Base-by-base conservation (phyloP, 2,329 filamentous ascomycete species). In the Penicillium frequentans region DNA sequence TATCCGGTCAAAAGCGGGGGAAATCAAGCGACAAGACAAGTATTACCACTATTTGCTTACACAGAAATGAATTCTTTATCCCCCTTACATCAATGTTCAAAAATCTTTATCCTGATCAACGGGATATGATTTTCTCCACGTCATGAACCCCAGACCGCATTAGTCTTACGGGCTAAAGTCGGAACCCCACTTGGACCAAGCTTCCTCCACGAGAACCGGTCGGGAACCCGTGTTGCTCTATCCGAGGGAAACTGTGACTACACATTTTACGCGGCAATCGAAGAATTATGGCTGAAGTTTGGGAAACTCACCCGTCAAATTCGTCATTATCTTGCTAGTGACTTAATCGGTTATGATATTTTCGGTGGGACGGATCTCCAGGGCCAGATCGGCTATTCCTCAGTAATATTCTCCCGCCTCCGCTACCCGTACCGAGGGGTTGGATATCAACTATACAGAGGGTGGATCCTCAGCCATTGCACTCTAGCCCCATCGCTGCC, bases 111-210 rank as follows among this genome's bases (percentile, higher is more conserved):
- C 35, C 23, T 47, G 23, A 16, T 27, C 44, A n/a, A 27, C 21
- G 29, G 16, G 33, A 54, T 35, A 42, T 50, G 21, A 13, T 44
- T 27, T 49, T 47, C 48, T 55, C 58, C 49, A 61, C 56, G 53
- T 58, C 55, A 58, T 60, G 49, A 47, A 51, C 49, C 58, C 31
- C 50, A 53, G 50, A 46, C 19, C 16, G 33, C 39, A 48, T 54
- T 59, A 65, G 60, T 55, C 53, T 47, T 56, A 64, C 63, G 59
- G 59, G 61, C 63, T 63, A 64, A 58, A 62, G 19, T 59, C 61
- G 59, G 64, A 64, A 63, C 59, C 51, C 61, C 61, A 58, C 54
- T 55, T 52, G 16, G 7, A 6, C 23, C 19, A 4, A 56, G 21
- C 59, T 64, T 55, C 33, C 37, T 29, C 58, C 54, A 64, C 64